phyloP scores from a whole-genome alignment of 202 grass and related monocot species.

The Hordeum pubiflorum region DNA sequence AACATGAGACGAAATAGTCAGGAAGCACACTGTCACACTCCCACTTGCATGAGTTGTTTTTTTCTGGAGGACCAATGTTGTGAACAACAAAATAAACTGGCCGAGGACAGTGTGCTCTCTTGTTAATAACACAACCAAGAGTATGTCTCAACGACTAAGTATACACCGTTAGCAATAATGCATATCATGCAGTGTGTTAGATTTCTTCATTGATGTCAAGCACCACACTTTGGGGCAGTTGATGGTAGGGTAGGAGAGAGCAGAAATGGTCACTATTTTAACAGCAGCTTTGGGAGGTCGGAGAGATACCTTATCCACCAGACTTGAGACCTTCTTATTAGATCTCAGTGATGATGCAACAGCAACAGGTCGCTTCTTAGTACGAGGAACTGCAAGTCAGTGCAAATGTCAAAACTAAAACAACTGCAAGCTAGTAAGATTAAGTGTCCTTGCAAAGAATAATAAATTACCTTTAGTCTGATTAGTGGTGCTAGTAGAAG shows the following conservation, averaged over 20 bases:
- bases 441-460: background rate
- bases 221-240: background rate
- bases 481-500: conserved; percentile 44
- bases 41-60: background rate
- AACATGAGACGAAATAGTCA: conserved; percentile 14
- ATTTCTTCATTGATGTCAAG: background rate
- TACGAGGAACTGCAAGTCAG: conserved; percentile 46
- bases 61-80: background rate
- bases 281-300: background rate
- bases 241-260: background rate
- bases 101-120: background rate
- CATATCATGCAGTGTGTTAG: background rate
- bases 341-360: conserved; percentile 71
- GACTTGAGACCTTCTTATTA: conserved; percentile 92
- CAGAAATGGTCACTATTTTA: background rate
- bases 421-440: background rate
- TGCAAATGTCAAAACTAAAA: conserved; percentile 15
- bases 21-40: conserved; percentile 10
- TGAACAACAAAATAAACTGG: background rate
- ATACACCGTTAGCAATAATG: background rate
- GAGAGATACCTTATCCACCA: conserved; percentile 83
- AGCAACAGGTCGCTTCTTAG: conserved; percentile 62
- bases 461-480: conserved; percentile 58
- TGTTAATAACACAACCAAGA: background rate
- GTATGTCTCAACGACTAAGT: background rate